Percentiles rank a stretch among this genome's conserved stretches.
These are phyloP conservation scores for Trichosporon ovoides DNA, from an alignment of 1,284 basidiomycete species.

Conservation along the genomic window DNA sequence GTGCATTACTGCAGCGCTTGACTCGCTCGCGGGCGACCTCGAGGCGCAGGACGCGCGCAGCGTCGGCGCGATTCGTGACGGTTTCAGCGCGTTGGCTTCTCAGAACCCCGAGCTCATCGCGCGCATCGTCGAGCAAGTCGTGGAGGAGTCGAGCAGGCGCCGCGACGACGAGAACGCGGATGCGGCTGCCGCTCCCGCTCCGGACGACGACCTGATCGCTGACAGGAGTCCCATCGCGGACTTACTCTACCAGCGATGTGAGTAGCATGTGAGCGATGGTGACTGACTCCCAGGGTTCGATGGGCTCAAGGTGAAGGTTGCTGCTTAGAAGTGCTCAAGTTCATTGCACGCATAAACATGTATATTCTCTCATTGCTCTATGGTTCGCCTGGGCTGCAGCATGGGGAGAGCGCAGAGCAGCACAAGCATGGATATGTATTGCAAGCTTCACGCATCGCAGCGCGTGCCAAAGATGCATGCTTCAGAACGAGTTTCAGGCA, in stretches of 20 bases:
- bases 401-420: no score
- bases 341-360: neutral
- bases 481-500: neutral
- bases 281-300: neutral
- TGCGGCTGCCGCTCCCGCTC: neutral
- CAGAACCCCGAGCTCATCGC: conserved; percentile 79
- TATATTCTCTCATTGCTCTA: neutral
- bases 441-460: no score
- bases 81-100: conserved; percentile 75
- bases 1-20: neutral
- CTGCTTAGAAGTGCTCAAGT: neutral
- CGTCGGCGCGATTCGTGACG: conserved; percentile 59
- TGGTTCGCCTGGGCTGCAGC: no score
- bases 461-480: no score
- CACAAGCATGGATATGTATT: no score
- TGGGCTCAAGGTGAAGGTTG: neutral
- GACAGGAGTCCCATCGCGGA: conserved; percentile 72
- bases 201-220: conserved; percentile 22
- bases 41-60: conserved; percentile 1
- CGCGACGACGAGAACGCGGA: neutral
- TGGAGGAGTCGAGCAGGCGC: conserved; percentile 65
- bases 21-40: neutral
- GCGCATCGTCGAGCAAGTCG: conserved; percentile 75
- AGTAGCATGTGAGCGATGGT: conserved; percentile 17
- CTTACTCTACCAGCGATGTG: conserved; percentile 80